phyloP scores from a whole-genome alignment of 768 basidiomycete species.

The Pilatotrama ljubarskyi region DNA sequence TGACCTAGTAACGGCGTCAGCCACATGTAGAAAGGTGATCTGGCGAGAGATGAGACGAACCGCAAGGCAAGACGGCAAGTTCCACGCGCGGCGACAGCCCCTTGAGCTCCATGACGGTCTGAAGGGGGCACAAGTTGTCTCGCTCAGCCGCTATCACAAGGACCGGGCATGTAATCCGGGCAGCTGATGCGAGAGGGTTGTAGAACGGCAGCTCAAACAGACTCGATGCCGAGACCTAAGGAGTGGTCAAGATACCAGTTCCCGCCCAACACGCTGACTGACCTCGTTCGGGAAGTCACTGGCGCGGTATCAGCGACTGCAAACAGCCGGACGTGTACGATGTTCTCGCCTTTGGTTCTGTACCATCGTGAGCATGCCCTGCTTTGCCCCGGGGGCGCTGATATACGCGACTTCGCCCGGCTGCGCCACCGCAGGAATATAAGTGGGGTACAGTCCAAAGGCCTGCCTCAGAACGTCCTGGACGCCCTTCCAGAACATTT shows the following conservation, averaged over 20 bases:
- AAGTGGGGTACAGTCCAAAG: conserved; percentile 30
- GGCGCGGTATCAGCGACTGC: neutral
- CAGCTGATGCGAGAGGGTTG: conserved; percentile 6
- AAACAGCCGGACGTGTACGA: neutral
- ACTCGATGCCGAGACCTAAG: conserved; percentile 16
- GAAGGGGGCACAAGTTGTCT: conserved; percentile 12
- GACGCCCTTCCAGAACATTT: conserved; percentile 23
- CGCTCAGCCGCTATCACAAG: conserved; percentile 7
- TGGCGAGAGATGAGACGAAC: neutral
- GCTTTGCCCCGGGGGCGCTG: conserved; percentile 22
- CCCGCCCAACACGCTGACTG: neutral
- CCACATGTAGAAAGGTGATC: neutral
- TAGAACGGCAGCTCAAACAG: conserved; percentile 17
- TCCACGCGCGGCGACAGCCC: neutral
- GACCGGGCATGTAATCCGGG: conserved; percentile 13
- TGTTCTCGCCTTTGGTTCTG: neutral
- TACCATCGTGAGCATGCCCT: conserved; percentile 24
- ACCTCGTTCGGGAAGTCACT: conserved; percentile 21
- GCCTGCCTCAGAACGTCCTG: conserved; percentile 31
- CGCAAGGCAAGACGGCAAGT: neutral
- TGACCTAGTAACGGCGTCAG: conserved; percentile 3
- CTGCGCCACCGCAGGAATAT: conserved; percentile 31
- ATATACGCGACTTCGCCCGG: conserved; percentile 34
- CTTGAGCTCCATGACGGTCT: neutral
- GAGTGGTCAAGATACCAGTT: neutral